Evolutionary conservation across 176 grass and related monocot species (phyloP).

Genomic region (Eleusine indica): DNA sequence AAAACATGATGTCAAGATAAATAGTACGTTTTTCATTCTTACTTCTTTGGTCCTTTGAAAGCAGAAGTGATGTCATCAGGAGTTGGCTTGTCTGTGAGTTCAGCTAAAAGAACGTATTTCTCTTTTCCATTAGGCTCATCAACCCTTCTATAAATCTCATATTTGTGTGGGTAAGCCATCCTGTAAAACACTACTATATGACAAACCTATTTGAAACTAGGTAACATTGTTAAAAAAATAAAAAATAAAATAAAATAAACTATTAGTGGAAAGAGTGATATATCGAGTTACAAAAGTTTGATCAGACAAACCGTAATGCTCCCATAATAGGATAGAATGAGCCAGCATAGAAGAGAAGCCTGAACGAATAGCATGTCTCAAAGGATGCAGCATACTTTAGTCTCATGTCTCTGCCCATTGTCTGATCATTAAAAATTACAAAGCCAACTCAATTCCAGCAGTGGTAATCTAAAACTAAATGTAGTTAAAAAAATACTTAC

Average conservation of each 20-base stretch:
- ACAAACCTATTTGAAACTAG: not conserved
- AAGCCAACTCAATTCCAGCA: slow-evolving; percentile 21
- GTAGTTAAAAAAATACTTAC: slow-evolving; percentile 50
- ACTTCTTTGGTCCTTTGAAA: slow-evolving; percentile 67
- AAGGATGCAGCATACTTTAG: slow-evolving; percentile 96
- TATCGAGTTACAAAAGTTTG: slow-evolving; percentile 16
- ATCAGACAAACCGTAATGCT: slow-evolving; percentile 68
- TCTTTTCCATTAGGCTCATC: slow-evolving; percentile 70
- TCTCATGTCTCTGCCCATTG: slow-evolving; percentile 91
- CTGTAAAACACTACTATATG: slow-evolving; percentile 32
- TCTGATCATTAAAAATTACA: slow-evolving; percentile 51
- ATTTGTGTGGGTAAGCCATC: slow-evolving; percentile 85
- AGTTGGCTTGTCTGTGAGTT: slow-evolving; percentile 75
- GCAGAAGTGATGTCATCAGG: slow-evolving; percentile 75
- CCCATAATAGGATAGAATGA: slow-evolving; percentile 97
- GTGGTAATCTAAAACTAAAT: slow-evolving; percentile 22
- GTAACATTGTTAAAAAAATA: not conserved
- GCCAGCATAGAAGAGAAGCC: slow-evolving; percentile 85
- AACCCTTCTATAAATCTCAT: slow-evolving; percentile 87
- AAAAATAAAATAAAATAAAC: no score
- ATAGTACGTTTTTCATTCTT: slow-evolving; percentile 31
- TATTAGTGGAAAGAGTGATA: not conserved
- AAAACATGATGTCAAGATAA: slow-evolving; percentile 6
- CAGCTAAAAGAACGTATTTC: slow-evolving; percentile 69
- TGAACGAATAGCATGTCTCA: slow-evolving; percentile 83